A percentile compares a stretch with the other conserved stretches of the same genome.
phyloP scores from a whole-genome alignment of 768 basidiomycete species.

The Rhizopogon vesiculosus region DNA sequence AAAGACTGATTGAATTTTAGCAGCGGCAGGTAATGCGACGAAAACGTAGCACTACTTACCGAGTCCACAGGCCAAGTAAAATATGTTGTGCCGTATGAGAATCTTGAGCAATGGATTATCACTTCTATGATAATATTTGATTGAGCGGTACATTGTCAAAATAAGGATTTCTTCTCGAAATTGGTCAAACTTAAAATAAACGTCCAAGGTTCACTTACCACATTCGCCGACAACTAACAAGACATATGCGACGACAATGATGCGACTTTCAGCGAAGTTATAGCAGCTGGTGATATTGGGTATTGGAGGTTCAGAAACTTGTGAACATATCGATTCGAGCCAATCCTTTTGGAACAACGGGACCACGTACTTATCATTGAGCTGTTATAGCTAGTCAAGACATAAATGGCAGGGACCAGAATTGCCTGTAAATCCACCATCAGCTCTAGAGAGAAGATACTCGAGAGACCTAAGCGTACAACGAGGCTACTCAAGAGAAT shows the following conservation, averaged over 20 bases:
- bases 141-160: slow-evolving; percentile 1
- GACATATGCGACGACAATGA: neutral
- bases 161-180: neutral
- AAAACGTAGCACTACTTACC: neutral
- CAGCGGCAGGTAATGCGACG: neutral
- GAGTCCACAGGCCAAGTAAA: slow-evolving; percentile 1
- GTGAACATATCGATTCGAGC: neutral
- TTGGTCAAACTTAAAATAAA: neutral
- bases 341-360: neutral
- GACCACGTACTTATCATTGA: neutral
- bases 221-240: neutral
- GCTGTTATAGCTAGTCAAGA: neutral
- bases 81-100: slow-evolving; percentile 1
- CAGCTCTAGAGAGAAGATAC: neutral
- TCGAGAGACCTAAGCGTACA: neutral
- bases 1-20: neutral
- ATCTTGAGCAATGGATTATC: too few species aligned
- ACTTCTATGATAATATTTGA: neutral
- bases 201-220: neutral
- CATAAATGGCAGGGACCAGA: neutral
- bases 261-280: neutral
- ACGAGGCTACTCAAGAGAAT: neutral
- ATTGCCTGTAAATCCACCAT: neutral
- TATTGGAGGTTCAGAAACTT: neutral
- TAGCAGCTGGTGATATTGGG: slow-evolving; percentile 1